phyloP scores from a whole-genome alignment of 176 grass and related monocot species.

The Oryza coarctata region DNA sequence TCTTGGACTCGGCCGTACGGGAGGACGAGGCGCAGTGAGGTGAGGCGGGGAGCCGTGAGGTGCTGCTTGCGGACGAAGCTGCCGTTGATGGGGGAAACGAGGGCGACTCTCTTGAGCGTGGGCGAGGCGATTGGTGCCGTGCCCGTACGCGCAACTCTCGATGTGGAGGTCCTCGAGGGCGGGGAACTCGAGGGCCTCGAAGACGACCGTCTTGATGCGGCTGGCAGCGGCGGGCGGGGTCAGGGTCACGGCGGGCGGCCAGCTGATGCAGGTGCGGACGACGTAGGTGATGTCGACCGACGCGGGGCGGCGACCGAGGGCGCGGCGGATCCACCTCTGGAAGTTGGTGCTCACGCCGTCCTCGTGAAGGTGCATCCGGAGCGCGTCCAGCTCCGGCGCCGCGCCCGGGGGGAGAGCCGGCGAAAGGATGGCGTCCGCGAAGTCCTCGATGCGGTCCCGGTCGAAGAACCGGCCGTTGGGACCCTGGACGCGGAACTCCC shows the following conservation, averaged over 20 bases:
- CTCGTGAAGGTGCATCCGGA: neutral
- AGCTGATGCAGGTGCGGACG: neutral
- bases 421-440: conserved; percentile 2
- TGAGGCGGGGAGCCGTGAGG: conserved; percentile 9
- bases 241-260: neutral
- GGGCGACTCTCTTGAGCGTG: conserved; percentile 1
- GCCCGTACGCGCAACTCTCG: neutral
- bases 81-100: neutral
- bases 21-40: neutral
- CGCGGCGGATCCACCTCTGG: conserved; percentile 21
- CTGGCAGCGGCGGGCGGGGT: neutral
- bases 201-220: neutral
- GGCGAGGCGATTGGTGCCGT: neutral
- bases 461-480: neutral
- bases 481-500: too few species aligned
- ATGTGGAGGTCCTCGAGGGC: conserved; percentile 10
- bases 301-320: neutral
- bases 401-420: too few species aligned
- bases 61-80: neutral
- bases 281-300: neutral
- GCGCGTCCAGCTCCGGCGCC: neutral
- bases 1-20: neutral
- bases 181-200: neutral
- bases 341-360: neutral
- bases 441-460: neutral